A percentile compares a stretch with the other conserved stretches of the same genome.
phyloP scores from a whole-genome alignment of 2,329 filamentous ascomycete species.

The Helicocarpus griseus region DNA sequence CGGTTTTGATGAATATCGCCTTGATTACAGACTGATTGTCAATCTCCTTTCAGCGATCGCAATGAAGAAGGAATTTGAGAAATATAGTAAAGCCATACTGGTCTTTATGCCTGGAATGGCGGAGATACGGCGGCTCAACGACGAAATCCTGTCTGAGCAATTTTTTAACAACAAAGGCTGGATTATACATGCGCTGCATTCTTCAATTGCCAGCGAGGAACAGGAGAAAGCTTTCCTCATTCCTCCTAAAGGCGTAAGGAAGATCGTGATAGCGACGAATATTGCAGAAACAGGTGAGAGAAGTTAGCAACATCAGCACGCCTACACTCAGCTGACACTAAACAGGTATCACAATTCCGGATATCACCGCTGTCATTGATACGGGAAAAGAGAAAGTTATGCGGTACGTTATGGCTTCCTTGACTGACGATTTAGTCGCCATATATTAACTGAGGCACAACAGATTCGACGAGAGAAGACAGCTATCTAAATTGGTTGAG shows the following conservation, averaged over 20 bases:
- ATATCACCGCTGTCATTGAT: conserved; percentile 94
- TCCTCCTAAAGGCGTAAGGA: conserved; percentile 70
- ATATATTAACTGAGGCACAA: not conserved
- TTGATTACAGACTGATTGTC: conserved; percentile 80
- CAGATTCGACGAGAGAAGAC: conserved; percentile 82
- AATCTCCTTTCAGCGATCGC: conserved; percentile 70
- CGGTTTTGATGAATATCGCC: conserved; percentile 79
- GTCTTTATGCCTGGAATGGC: conserved; percentile 91
- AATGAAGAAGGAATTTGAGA: conserved; percentile 52
- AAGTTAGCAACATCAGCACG: not conserved
- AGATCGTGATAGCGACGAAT: conserved; percentile 94
- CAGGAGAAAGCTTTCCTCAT: conserved; percentile 87
- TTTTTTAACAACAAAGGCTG: conserved; percentile 61
- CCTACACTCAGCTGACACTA: conserved; percentile 5
- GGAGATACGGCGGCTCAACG: conserved; percentile 81
- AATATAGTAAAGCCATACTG: conserved; percentile 83
- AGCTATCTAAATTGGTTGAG: conserved; percentile 82
- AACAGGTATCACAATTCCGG: conserved; percentile 76
- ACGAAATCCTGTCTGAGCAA: conserved; percentile 68
- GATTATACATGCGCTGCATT: conserved; percentile 85
- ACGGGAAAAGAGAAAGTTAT: conserved; percentile 96
- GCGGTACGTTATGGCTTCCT: conserved; percentile 34
- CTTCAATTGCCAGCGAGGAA: conserved; percentile 89
- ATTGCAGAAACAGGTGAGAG: conserved; percentile 79
- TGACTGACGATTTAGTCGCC: not conserved